A percentile compares a stretch with the other conserved stretches of the same genome.
These are phyloP conservation scores for Mycena rosella DNA, from an alignment of 768 basidiomycete species.

Conservation along the genomic window DNA sequence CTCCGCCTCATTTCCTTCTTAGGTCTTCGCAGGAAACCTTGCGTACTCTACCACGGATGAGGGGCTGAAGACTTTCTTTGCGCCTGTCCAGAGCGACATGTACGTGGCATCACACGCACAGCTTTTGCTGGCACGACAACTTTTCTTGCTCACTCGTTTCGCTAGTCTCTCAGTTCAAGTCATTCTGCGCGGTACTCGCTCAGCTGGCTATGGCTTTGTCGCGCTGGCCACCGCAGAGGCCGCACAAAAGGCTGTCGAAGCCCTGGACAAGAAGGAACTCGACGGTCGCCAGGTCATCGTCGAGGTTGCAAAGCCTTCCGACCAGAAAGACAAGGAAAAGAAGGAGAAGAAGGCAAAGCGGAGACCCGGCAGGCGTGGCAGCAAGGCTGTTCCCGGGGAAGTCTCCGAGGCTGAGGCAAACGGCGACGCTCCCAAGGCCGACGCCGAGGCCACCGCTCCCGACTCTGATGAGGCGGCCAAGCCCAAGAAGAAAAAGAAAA, in stretches of 20 bases:
- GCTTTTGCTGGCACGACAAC: constrained; percentile 53
- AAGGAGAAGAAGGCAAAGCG: constrained; percentile 85
- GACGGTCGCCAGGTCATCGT: constrained; percentile 90
- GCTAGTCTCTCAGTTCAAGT: constrained; percentile 85
- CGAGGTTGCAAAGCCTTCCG: constrained; percentile 93
- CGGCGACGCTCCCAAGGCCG: constrained; percentile 76
- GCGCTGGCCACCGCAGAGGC: constrained; percentile 84
- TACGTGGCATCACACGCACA: constrained; percentile 66
- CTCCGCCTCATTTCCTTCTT: constrained; percentile 25
- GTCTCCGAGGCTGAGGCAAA: constrained; percentile 92
- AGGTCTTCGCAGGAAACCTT: constrained; percentile 98
- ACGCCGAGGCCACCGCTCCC: constrained; percentile 62
- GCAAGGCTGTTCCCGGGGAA: constrained; percentile 90
- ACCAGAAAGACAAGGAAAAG: constrained; percentile 87
- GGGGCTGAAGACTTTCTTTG: constrained; percentile 95
- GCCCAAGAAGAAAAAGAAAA: constrained; percentile 90
- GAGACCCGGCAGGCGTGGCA: constrained; percentile 87
- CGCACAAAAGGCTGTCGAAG: constrained; percentile 87
- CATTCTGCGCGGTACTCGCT: constrained; percentile 86
- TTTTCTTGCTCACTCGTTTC: constrained; percentile 35
- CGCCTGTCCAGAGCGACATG: constrained; percentile 89
- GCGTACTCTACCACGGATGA: constrained; percentile 94
- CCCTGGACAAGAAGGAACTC: constrained; percentile 90
- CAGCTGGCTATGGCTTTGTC: constrained; percentile 95
- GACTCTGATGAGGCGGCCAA: constrained; percentile 79